Base-by-base conservation (phyloP, 2,329 filamentous ascomycete genomes). In the Aspergillus ruber region DNA sequence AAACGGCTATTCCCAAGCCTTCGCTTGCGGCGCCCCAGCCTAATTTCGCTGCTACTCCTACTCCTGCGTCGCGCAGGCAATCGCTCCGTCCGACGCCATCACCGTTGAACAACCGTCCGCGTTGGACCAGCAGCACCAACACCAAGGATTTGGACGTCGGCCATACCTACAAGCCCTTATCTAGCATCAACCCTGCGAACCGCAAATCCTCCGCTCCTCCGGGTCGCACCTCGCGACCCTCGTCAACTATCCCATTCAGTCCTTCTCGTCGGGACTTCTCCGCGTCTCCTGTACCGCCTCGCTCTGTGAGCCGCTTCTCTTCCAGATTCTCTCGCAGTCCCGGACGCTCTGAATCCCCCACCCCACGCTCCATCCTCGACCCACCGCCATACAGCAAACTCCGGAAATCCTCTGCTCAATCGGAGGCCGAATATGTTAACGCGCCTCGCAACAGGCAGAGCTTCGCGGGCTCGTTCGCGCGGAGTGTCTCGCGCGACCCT, bases 121-220 rank as follows among this genome's bases (percentile, higher is more conserved):
- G 82, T 49, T 93, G 88, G 88, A 91, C 84, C 60, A 62, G 60
- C 9, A 86, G 83, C 25, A 80, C 82, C 5, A 88, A 85, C 57
- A 78, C 80, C 4, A 70, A 71, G 6, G 78, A 82, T 51, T 72
- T 82, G n/a, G 77, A 84, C 27, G 78, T 80, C n/a, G 82, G 83
- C 21, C 83, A 86, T 64, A 81, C 81, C 62, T 85, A 82, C 68
- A 84, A 81, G 57, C 80, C 84, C 9, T 67, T 84, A 9, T 79
- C 68, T 32, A 67, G 81, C 40, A 82, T 79, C 6, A 80, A 80
- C 1, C 80, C 82, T 0, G 82, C 78, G 51, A 77, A 64, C 48
- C 59, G 66, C 44, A 73, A 70, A 42, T 57, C 58, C 33, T 64
- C 63, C 8, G 55, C 60, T 10, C 36, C 17, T 12, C 56, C 60